Base-by-base conservation (phyloP, 1,139 yeast genomes). In the Kodamaea ohmeri region DNA sequence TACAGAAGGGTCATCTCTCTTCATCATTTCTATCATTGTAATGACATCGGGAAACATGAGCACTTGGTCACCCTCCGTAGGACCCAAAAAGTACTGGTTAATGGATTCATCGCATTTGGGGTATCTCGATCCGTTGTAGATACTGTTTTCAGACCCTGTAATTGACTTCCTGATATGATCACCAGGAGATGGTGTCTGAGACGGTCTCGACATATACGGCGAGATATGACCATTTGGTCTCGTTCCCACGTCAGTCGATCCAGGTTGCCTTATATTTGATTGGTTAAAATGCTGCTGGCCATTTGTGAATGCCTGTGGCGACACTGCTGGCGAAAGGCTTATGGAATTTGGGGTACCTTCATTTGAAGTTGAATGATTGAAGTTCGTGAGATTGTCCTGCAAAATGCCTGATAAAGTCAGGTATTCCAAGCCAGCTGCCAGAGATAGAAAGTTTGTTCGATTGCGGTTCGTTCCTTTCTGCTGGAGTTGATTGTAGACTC, bases 341-440 rank as follows among this genome's bases (percentile, higher is more conserved):
- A 56, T 50, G 6, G 73, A 65, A 36, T 50, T 61, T 4, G 76
- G 75, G 0, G 76, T 67, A 3, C 69, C 71, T 44, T 67, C 75
- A 31, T 60, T 63, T 15, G 71, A 63, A 1, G 72, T 63, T 3
- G 60, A 47, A 30, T 54, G 65, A 37, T 50, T 50, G 36, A 52
- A 42, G 38, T 55, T 58, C 41, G 53, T 46, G 39, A 65, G 56
- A 41, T 73, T 79, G 44, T 78, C 82, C 37, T 73, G 81, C 25
- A 84, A 71, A 37, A 87, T 84, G 45, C 74, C 79, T n/a, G 94
- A 83, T 29, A 88, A 61, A 2, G 87, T 80, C 4, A 87, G 73
- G 52, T 87, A 86, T 52, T 88, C 96, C 45, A 82, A 66, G 52
- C 84, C 86, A 0, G 92, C 90, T 0, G 95, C 92, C 12, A 80